Percentiles rank a stretch among this genome's conserved stretches.
Evolutionary conservation across 2,329 filamentous ascomycete genomes (phyloP).

Genomic region (Stromatinia cepivora): DNA sequence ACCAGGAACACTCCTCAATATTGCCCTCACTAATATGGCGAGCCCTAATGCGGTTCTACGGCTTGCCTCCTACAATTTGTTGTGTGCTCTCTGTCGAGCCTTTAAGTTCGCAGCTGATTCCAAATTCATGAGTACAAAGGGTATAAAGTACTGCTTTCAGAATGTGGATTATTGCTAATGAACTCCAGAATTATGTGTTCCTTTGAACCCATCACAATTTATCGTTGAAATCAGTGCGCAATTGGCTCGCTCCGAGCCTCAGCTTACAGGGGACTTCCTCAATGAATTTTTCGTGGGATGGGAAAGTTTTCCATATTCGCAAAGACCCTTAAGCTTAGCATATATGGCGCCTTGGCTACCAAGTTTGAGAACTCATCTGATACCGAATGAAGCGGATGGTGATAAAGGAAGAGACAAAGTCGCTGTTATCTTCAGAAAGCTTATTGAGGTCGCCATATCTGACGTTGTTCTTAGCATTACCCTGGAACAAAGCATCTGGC

Average conservation of each 20-base stretch:
- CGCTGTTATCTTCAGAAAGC: conserved; percentile 61
- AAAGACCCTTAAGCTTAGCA: conserved; percentile 64
- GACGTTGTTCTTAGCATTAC: conserved; percentile 60
- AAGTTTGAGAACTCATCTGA: conserved; percentile 58
- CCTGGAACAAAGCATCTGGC: conserved; percentile 67
- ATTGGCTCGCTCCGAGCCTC: conserved; percentile 62
- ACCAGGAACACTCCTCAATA: conserved; percentile 66
- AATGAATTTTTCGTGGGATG: conserved; percentile 74
- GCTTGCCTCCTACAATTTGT: conserved; percentile 65
- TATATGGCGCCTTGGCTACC: conserved; percentile 72
- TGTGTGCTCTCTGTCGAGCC: conserved; percentile 65
- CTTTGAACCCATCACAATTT: conserved; percentile 62
- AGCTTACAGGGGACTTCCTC: conserved; percentile 67
- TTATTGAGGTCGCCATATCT: conserved; percentile 64
- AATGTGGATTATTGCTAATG: conserved; percentile 22
- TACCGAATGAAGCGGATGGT: conserved; percentile 60
- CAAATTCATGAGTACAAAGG: conserved; percentile 62
- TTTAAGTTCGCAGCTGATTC: conserved; percentile 66
- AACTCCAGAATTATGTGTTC: conserved; percentile 59
- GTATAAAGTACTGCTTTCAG: conserved; percentile 42
- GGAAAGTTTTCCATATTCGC: conserved; percentile 67
- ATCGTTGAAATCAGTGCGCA: conserved; percentile 66
- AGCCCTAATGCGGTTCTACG: conserved; percentile 61
- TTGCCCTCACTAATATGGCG: conserved; percentile 65
- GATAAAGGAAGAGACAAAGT: conserved; percentile 68